Evolutionary conservation across 106 monocot species (phyloP), one percentile per base, ranked within the genome.

Genomic region (Acorus gramineus): DNA sequence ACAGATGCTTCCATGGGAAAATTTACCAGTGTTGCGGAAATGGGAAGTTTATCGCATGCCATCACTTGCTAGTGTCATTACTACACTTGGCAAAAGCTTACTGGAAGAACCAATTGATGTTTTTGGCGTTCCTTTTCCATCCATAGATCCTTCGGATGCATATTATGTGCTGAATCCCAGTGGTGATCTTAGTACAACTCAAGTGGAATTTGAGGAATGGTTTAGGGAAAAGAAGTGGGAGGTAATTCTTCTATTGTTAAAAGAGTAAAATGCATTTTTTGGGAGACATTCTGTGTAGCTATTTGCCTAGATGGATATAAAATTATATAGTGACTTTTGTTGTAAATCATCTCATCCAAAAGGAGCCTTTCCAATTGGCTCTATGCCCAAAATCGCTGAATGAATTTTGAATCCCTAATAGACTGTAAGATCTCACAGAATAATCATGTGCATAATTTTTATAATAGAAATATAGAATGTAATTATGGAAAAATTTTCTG

Each of bases 1-100:
- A 61, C 71, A 93, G 93, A 93, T 93, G 93, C 75, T 93, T 52
- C 79, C 88, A 4, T 93, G 88, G 93, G 93, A 93, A 75, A 93
- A 73, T 65, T 50, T 94, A 70, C 90, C 90, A 52, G 62, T 73
- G 11, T 68, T 86, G 55, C 79, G 82, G 60, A 82, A 61, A 67
- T 86, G 90, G 56, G 94, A 94, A 71, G 79, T 86, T 57, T 94
- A 94, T 76, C 89, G 94, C 52, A 94, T 93, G 93, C 88, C 85
- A 56, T 93, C 93, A 6, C 51, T 93, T 11, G 66, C 73, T 10
- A 84, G 80, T 64, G 82, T 85, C 61, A 62, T 68, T 56, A 14
- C 72, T 51, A 80, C 73, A 50, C 69, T 93, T 11, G 28, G 66
- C 45, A 61, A 63, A 75, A 74, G 61, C 14, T 59, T 62, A 28